Base-by-base conservation (phyloP, 345 rosid genomes). In the Brassica nigra region DNA sequence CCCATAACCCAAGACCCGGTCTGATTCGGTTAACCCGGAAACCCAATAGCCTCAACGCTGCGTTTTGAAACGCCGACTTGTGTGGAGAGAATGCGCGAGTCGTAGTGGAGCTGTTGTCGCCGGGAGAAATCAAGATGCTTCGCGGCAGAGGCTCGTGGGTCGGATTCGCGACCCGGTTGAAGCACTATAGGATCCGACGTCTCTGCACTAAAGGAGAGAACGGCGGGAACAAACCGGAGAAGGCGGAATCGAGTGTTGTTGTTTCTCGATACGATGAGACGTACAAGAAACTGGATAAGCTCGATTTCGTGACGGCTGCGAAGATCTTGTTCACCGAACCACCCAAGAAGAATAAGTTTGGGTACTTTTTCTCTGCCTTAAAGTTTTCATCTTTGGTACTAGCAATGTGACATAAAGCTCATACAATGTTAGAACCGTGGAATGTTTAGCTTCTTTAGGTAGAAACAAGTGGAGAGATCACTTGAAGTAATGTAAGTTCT, bases 301-400 rank as follows among this genome's bases (percentile, higher is more conserved):
- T 93, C 47, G 94, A 95, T 80, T 91, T 93, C 87, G 80, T 65
- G 73, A 87, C 89, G 6, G 96, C 99, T 27, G 81, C 97, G 47
- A 86, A 89, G 82, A 91, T 95, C 39, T 84, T 95, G 78, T 91
- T 91, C 87, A 79, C 87, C 66, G 84, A 78, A n/a, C 83, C 89
- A 18, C 87, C 93, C 1, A 91, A 86, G 77, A 86, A 84, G 70
- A 89, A 86, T 79, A 86, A 90, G 75, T 91, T 93, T 59, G 99
- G 98, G 98, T 95, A 90, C 58, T 29, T 12, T 12, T 23, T 65
- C 67, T 65, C 62, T 71, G 29, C 28, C 57, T 49, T 1, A 11
- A 47, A 42, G 49, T 0, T 42, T 10, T 42, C 49, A 42, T 8
- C 36, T 14, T 42, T 54, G 58, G 58, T 11, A 7, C 44, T 9